Conservation (phyloP, 306 rosid genomes). For the Vachellia pachyceras region DNA sequence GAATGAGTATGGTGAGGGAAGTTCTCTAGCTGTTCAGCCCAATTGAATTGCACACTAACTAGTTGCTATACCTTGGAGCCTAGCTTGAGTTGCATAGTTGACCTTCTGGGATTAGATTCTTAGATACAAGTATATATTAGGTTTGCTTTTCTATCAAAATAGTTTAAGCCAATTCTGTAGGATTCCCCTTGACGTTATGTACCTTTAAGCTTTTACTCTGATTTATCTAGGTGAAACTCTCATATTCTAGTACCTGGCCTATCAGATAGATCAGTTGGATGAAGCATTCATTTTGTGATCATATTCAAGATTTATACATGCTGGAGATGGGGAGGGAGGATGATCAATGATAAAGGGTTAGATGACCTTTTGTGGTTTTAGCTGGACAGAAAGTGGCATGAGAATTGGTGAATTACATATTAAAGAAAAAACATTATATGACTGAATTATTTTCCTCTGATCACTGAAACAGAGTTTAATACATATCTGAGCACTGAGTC, state of each 20-base stretch:
- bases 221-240: too few relatives aligned
- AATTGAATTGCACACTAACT: conserved; percentile 41
- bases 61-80: conserved; percentile 57
- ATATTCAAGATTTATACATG: background rate
- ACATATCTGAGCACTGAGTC: conserved; percentile 14
- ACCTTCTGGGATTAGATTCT: too few relatives aligned
- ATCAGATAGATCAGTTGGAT: conserved; percentile 27
- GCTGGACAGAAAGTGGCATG: conserved; percentile 52
- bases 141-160: too few relatives aligned
- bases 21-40: conserved; percentile 45
- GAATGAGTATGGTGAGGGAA: conserved; percentile 48
- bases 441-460: conserved; percentile 35
- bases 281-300: conserved; percentile 61
- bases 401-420: conserved; percentile 17
- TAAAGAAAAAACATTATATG: conserved; percentile 14
- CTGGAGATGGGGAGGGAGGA: conserved; percentile 54
- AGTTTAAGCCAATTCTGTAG: too few relatives aligned
- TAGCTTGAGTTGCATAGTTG: conserved; percentile 59
- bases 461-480: conserved; percentile 20
- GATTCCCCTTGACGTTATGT: too few relatives aligned
- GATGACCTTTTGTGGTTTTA: conserved; percentile 65
- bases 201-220: too few relatives aligned
- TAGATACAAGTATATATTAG: too few relatives aligned
- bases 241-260: too few relatives aligned
- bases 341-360: conserved; percentile 51